These are phyloP conservation scores for Cenococcum geophilum DNA, from an alignment of 495 filamentous ascomycete species.

Conservation along the genomic window DNA sequence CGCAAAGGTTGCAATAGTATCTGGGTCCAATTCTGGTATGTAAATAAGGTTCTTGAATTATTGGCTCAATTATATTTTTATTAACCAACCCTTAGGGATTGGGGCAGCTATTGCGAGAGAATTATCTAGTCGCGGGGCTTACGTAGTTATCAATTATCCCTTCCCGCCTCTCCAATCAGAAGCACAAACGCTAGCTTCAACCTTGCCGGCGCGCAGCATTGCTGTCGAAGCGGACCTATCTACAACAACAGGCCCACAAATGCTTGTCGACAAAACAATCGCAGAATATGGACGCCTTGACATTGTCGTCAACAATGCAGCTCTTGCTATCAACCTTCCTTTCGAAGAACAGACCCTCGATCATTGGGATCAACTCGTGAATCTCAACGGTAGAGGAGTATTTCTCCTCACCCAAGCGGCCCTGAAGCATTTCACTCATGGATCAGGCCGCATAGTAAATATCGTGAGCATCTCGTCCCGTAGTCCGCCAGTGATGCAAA, in stretches of 20 bases:
- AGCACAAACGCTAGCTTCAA: conserved; percentile 4
- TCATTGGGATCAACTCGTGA: conserved; percentile 39
- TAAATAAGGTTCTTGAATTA: too few species aligned
- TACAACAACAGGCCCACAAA: conserved; percentile 46
- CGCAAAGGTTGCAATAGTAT: too few species aligned
- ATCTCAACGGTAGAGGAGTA: conserved; percentile 39
- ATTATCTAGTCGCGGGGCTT: conserved; percentile 10
- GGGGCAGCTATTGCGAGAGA: conserved; percentile 17
- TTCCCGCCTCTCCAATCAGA: conserved; percentile 7
- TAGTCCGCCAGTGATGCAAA: conserved; percentile 26
- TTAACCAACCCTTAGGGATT: conserved; percentile 1
- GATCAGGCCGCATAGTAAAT: conserved; percentile 32
- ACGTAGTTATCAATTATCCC: conserved; percentile 17
- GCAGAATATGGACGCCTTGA: conserved; percentile 49
- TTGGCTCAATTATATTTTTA: too few species aligned
- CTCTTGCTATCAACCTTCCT: conserved; percentile 37
- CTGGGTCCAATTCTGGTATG: too few species aligned
- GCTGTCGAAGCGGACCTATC: conserved; percentile 47
- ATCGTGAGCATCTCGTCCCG: conserved; percentile 27
- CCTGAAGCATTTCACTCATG: conserved; percentile 33
- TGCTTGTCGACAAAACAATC: conserved; percentile 44
- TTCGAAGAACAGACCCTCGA: conserved; percentile 40
- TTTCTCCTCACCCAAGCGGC: conserved; percentile 39
- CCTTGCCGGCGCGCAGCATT: conserved; percentile 1
- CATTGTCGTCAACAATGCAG: conserved; percentile 51